Evolutionary conservation across 2,329 filamentous ascomycete species (phyloP), one percentile per base, ranked within the genome.

Genomic region (Scedosporium apiospermum): DNA sequence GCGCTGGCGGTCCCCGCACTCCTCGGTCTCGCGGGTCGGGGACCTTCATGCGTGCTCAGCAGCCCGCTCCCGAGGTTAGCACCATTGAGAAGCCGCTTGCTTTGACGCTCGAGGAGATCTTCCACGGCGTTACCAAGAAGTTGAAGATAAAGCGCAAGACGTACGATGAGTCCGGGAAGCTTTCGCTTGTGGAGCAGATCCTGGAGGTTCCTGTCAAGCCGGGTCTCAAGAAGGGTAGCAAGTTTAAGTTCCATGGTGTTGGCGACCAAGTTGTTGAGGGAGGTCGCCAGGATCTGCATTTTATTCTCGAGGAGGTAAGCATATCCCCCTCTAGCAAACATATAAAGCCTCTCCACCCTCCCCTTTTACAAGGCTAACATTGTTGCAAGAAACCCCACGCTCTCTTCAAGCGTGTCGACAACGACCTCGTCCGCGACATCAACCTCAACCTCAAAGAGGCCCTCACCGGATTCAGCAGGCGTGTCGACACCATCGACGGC

Each of bases 101-200:
- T 2, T 79, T 99, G 23, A 86, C 89, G 2, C 78, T 99, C 41
- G 95, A 99, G 74, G 95, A 99, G 71, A 77, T 98, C 65, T 98
- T 86, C 78, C 87, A 83, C 27, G 95, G 95, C 49, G 86, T 87
- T 42, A 91, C 89, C 58, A 99, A 99, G 84, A 97, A 96, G 82
- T 91, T 99, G 83, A 96, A 95, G 79, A 96, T 98, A 67, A 97
- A 96, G 80, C 86, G 93, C 71, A 98, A 98, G 85, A 92, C 89
- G 18, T 98, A 91, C 73, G 95, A 99, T 74, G 81, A 87, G 21
- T 87, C 82, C 0, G 91, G 91, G 63, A 96, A 96, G 79, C 87
- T 92, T 68, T 90, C 85, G 53, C 89, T 88, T 3, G 90, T 93
- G 65, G 95, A 99, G 69, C 90, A 93, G 70, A 91, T 97, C 18